Evolutionary conservation across 495 filamentous ascomycete genomes (phyloP).

Genomic region (Pyrenula massariospora): DNA sequence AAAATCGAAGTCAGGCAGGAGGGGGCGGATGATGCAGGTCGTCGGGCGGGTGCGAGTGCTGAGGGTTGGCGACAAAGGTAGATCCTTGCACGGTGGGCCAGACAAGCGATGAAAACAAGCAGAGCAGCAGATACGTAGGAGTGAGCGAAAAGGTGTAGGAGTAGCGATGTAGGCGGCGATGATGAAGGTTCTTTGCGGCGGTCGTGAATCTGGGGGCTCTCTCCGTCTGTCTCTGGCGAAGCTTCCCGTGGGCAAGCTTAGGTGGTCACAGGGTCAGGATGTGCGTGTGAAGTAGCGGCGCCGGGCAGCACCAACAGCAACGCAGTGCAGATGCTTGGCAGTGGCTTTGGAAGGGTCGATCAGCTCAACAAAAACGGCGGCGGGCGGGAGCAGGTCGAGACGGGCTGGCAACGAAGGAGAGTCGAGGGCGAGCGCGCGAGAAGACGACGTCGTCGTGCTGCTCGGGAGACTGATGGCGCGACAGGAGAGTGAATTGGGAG

Average conservation of each 20-base stretch:
- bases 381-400: too few species aligned
- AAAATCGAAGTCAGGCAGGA: neutral
- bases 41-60: neutral
- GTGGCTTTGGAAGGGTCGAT: neutral
- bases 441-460: too few species aligned
- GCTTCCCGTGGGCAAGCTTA: neutral
- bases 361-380: too few species aligned
- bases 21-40: neutral
- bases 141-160: neutral
- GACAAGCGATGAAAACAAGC: neutral
- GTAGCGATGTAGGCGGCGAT: neutral
- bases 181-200: neutral
- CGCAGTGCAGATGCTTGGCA: neutral
- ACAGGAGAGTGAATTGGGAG: neutral
- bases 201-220: too few species aligned
- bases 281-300: too few species aligned
- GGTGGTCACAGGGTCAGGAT: neutral
- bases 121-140: neutral
- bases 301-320: neutral
- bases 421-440: too few species aligned
- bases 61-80: neutral
- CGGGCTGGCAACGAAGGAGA: too few species aligned
- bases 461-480: too few species aligned
- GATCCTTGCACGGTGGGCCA: neutral
- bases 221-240: neutral